These are phyloP conservation scores for Fermentozyma sake DNA, from an alignment of 1,139 yeast genomes.

Conservation along the genomic window DNA sequence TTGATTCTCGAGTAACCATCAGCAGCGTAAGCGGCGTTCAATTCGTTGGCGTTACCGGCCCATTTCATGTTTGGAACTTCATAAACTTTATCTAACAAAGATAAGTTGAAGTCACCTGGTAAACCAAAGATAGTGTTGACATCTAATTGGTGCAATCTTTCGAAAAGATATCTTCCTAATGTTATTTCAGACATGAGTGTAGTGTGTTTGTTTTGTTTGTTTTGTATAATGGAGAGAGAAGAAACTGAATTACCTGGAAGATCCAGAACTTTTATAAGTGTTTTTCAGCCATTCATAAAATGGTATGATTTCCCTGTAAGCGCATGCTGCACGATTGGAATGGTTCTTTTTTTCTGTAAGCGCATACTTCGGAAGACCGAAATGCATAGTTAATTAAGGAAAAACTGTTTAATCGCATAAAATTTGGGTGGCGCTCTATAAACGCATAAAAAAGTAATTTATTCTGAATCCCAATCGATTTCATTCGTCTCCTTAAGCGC, in stretches of 20 bases:
- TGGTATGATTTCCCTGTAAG: slow-evolving; percentile 1
- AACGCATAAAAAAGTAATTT: not conserved
- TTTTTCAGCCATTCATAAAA: slow-evolving; percentile 3
- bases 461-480: not conserved
- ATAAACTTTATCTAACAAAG: slow-evolving; percentile 34
- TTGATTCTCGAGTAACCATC: slow-evolving; percentile 40
- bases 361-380: slow-evolving; percentile 2
- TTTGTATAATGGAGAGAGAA: not conserved
- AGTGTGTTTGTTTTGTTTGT: not conserved
- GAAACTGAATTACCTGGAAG: not conserved
- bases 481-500: not conserved
- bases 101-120: slow-evolving; percentile 40
- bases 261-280: not conserved
- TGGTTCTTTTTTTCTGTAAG: slow-evolving; percentile 1
- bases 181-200: slow-evolving; percentile 33
- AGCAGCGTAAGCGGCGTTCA: slow-evolving; percentile 42
- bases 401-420: slow-evolving; percentile 1
- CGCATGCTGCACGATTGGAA: slow-evolving; percentile 2
- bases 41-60: slow-evolving; percentile 43
- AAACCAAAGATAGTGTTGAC: slow-evolving; percentile 40
- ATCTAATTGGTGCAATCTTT: slow-evolving; percentile 38
- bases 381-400: no score
- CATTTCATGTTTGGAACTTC: slow-evolving; percentile 30
- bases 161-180: slow-evolving; percentile 41
- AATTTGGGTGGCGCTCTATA: slow-evolving; percentile 1